phyloP scores from a whole-genome alignment of 257 asterid genomes.

The Penstemon barbatus region DNA sequence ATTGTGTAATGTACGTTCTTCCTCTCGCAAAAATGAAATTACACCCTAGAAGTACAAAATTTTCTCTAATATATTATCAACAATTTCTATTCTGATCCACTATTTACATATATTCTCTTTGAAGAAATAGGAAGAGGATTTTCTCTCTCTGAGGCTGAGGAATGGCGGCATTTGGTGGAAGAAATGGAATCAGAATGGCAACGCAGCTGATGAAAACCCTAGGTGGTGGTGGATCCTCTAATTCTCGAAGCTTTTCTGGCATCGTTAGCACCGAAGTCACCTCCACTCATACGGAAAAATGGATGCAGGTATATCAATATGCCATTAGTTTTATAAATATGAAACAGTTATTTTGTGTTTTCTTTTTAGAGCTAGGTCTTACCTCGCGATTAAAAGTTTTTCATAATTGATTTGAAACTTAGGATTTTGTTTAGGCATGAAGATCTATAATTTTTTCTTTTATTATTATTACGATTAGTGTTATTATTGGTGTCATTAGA shows the following conservation, averaged over 20 bases:
- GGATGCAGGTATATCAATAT: constrained; percentile 33
- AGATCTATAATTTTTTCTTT: background rate
- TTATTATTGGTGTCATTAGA: background rate
- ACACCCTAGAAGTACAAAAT: no score
- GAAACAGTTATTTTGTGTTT: background rate
- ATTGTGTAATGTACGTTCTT: background rate
- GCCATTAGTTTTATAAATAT: background rate
- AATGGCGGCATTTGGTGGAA: constrained; percentile 22
- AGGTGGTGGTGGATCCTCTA: constrained; percentile 18
- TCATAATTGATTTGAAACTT: background rate
- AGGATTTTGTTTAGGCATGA: background rate
- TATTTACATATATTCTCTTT: no score
- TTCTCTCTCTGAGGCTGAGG: no score
- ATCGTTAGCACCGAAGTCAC: constrained; percentile 28
- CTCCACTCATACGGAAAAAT: constrained; percentile 32
- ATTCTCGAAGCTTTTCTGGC: constrained; percentile 20
- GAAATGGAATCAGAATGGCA: constrained; percentile 19
- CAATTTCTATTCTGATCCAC: no score
- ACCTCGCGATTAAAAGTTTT: background rate
- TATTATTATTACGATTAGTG: background rate
- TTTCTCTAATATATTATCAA: no score
- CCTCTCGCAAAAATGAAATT: no score
- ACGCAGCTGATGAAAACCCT: constrained; percentile 26
- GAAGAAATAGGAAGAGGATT: no score
- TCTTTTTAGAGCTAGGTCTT: background rate